These are phyloP conservation scores for Fusarium bulbicola DNA, from an alignment of 2,329 filamentous ascomycete species.

Conservation along the genomic window DNA sequence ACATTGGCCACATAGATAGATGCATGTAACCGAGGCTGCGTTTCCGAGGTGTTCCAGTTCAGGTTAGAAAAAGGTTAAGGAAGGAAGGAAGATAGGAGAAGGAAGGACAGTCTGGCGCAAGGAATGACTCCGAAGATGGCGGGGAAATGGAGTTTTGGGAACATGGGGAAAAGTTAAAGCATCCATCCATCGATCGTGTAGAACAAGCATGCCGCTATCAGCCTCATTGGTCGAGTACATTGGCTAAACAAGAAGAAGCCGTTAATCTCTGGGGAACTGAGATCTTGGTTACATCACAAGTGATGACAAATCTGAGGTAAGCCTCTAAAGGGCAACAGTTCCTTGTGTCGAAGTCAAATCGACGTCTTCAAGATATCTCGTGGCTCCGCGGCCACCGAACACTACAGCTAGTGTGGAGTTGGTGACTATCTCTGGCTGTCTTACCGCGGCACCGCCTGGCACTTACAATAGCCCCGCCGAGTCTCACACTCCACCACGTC, in stretches of 20 bases:
- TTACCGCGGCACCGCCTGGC: background rate
- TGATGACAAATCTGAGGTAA: constrained; percentile 10
- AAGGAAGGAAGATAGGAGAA: background rate
- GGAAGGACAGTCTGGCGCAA: constrained; percentile 37
- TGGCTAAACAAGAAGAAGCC: constrained; percentile 1
- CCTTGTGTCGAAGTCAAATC: background rate
- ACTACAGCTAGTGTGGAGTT: background rate
- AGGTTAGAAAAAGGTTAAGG: constrained; percentile 1
- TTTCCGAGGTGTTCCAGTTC: constrained; percentile 7
- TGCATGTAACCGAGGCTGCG: constrained; percentile 15
- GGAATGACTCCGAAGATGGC: constrained; percentile 15
- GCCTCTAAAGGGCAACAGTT: background rate
- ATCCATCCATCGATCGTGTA: constrained; percentile 29
- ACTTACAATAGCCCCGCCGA: background rate
- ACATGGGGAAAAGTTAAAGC: constrained; percentile 38
- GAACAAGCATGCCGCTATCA: constrained; percentile 34
- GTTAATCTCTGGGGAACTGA: background rate
- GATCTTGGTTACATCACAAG: background rate
- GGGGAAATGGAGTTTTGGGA: constrained; percentile 40
- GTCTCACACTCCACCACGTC: background rate
- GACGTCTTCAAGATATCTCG: background rate
- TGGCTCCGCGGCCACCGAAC: constrained; percentile 2
- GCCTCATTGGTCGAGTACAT: constrained; percentile 12
- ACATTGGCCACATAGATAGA: constrained; percentile 13
- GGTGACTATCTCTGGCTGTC: background rate